Base-by-base conservation (phyloP, 106 monocot species). In the Agapanthus africanus region DNA sequence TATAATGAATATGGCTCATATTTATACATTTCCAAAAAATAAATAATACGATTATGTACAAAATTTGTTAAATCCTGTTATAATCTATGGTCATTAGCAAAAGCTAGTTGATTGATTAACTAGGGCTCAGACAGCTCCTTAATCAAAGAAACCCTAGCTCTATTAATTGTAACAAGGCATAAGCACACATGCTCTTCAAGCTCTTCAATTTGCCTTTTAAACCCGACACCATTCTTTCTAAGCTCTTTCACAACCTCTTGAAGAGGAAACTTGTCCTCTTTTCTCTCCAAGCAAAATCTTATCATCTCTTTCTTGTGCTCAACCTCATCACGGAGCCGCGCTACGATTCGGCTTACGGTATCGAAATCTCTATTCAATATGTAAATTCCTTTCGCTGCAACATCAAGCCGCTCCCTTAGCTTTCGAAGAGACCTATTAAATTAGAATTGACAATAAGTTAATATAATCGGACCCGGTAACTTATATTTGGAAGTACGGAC, bases 171-270 rank as follows among this genome's bases (percentile, higher is more conserved):
- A 1, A 71, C 54, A 2, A 82, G 50, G 63, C 78, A 82, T 13
- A 82, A 38, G 30, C 41, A 78, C 16, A 82, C 74, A 70, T 83
- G 79, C 72, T 76, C 79, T 41, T 83, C 79, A 36, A 83, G 75
- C 79, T 83, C 83, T 16, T 79, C 69, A 0, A 79, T 37, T 41
- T 79, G 74, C 54, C 46, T n/a, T 61, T 33, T 62, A 13, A 79
- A 59, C 30, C 62, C 72, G 11, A 27, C 3, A 13, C 33, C 68
- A 21, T 70, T 63, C 54, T 66, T 64, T 56, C 37, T 60, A 10
- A 83, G 54, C 72, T 79, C 72, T 28, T 68, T 74, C 63, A 71
- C 54, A n/a, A 79, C 76, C 64, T 83, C 83, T 57, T 37, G 7
- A 21, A 83, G 54, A 16, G 71, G 74, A n/a, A 68, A 71, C 69